Evolutionary conservation across 441 rosid genomes (phyloP).

Genomic region (Eruca vesicaria): DNA sequence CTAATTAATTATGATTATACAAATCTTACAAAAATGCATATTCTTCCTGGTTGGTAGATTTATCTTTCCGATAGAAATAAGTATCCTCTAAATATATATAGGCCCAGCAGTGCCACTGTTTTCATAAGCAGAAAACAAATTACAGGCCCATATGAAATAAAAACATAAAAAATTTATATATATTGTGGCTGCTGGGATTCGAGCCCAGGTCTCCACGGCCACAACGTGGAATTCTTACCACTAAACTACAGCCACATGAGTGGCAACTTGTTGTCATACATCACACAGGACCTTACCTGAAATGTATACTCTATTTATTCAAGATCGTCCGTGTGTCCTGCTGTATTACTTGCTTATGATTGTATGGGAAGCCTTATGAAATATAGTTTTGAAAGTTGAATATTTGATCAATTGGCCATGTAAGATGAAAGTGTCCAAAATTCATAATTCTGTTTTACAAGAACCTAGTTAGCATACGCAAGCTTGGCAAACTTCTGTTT

Average conservation of each 20-base stretch:
- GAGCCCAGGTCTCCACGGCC: slow-evolving; percentile 77
- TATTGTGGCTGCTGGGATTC: slow-evolving; percentile 71
- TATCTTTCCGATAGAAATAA: too few relatives aligned
- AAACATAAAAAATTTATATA: neutral
- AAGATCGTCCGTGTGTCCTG: too few relatives aligned
- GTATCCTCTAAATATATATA: neutral
- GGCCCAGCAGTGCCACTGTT: neutral
- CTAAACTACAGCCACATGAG: slow-evolving; percentile 55
- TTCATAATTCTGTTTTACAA: neutral
- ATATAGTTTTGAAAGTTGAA: neutral
- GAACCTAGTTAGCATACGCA: neutral
- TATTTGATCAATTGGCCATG: neutral
- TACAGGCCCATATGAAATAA: neutral
- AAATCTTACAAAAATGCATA: neutral
- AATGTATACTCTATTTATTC: too few relatives aligned
- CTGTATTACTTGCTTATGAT: too few relatives aligned
- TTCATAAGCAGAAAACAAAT: neutral
- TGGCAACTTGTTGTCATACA: neutral
- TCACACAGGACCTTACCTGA: too few relatives aligned
- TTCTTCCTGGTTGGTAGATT: neutral
- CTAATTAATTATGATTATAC: neutral
- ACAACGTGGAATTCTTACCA: slow-evolving; percentile 67
- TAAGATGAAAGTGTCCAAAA: neutral
- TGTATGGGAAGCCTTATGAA: neutral
- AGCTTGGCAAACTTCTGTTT: neutral